Evolutionary conservation across 805 yeast species (phyloP).

Genomic region (Clavispora vitiphila): DNA sequence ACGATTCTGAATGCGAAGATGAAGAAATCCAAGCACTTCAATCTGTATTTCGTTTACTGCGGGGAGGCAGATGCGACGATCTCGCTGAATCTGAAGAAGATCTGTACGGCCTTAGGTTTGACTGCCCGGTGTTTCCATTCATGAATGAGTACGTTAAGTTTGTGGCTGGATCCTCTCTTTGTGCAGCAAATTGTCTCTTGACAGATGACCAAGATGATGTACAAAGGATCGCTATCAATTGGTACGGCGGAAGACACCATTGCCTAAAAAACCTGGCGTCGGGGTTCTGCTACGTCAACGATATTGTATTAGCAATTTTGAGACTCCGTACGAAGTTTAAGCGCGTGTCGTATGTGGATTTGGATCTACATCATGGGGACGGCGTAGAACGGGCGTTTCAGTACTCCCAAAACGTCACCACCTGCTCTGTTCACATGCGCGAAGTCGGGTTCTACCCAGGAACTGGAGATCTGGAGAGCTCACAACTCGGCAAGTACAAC

Average conservation of each 20-base stretch:
- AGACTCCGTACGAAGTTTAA: slow-evolving; percentile 42
- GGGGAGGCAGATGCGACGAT: not conserved
- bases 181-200: slow-evolving; percentile 33
- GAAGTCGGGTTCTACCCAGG: slow-evolving; percentile 75
- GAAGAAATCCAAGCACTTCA: slow-evolving; percentile 3
- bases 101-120: slow-evolving; percentile 49
- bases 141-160: slow-evolving; percentile 45
- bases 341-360: slow-evolving; percentile 56
- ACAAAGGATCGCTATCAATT: slow-evolving; percentile 47
- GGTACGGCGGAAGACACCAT: slow-evolving; percentile 83
- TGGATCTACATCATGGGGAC: slow-evolving; percentile 79
- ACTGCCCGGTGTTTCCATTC: slow-evolving; percentile 59
- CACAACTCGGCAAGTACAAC: slow-evolving; percentile 38
- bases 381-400: slow-evolving; percentile 68
- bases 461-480: slow-evolving; percentile 44
- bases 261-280: slow-evolving; percentile 49
- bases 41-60: not conserved
- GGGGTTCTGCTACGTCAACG: slow-evolving; percentile 74
- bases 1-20: slow-evolving; percentile 1
- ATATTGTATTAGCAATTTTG: slow-evolving; percentile 54
- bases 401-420: slow-evolving; percentile 49
- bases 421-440: slow-evolving; percentile 58
- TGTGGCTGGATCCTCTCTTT: slow-evolving; percentile 55
- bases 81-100: slow-evolving; percentile 10
- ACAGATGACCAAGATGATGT: not conserved